A percentile compares a stretch with the other conserved stretches of the same genome.
These are phyloP conservation scores for Fraxinus sp. DNA, from an alignment of 305 asterid genomes.

Conservation along the genomic window DNA sequence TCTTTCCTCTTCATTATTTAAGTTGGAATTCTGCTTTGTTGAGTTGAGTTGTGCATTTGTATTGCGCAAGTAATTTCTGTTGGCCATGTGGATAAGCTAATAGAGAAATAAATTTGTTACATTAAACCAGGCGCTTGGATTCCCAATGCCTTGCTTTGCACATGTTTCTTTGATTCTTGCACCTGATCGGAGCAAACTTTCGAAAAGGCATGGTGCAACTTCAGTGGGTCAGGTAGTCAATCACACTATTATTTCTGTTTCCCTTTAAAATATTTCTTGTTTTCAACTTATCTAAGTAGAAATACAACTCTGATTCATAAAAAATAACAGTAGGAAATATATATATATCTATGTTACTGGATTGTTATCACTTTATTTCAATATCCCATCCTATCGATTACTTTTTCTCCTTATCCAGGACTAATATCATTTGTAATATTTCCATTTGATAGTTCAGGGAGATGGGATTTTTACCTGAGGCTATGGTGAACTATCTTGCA, in stretches of 20 bases:
- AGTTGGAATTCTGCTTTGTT: slow-evolving; percentile 15
- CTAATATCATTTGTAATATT: slow-evolving; percentile 21
- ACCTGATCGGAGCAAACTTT: slow-evolving; percentile 94
- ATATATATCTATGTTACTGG: not conserved
- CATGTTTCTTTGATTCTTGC: slow-evolving; percentile 96
- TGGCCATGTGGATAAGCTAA: slow-evolving; percentile 31
- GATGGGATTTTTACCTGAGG: slow-evolving; percentile 84
- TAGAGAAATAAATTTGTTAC: slow-evolving; percentile 21
- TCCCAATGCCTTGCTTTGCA: slow-evolving; percentile 87
- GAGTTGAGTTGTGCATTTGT: slow-evolving; percentile 12
- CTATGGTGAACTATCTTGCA: slow-evolving; percentile 91
- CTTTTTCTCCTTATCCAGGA: slow-evolving; percentile 14
- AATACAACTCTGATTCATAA: slow-evolving; percentile 1
- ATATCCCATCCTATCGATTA: slow-evolving; percentile 14
- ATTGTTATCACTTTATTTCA: not conserved
- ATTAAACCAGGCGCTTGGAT: slow-evolving; percentile 68
- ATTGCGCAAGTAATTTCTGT: slow-evolving; percentile 5
- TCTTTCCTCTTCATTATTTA: slow-evolving; percentile 19
- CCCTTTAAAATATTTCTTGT: slow-evolving; percentile 20
- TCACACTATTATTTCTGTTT: slow-evolving; percentile 15
- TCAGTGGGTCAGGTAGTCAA: slow-evolving; percentile 91
- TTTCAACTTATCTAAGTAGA: not conserved
- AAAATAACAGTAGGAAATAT: not conserved
- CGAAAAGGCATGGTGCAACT: slow-evolving; percentile 98
- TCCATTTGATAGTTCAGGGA: slow-evolving; percentile 69